Evolutionary conservation across 2,329 filamentous ascomycete species (phyloP), one percentile per base, ranked within the genome.

Genomic region (Neocatenulostroma microsporum): DNA sequence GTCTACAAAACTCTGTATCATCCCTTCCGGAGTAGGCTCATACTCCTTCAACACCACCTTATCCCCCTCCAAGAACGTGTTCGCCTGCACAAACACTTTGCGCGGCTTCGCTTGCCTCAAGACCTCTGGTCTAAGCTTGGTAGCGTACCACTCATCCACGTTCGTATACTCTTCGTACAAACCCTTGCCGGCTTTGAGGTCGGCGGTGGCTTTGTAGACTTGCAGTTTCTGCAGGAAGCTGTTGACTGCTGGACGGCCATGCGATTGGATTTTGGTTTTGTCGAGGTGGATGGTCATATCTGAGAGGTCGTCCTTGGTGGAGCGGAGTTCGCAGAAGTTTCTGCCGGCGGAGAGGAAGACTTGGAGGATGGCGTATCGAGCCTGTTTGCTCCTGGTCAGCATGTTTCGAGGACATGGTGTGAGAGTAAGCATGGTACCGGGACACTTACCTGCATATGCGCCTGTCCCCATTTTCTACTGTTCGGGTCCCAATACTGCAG

Each of bases 401-500:
- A 86, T 93, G 23, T n/a, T 8, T 8, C 23, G n/a, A 24, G 9
- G n/a, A 24, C 23, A n/a, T 24, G 9, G n/a, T 58, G 94, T 87
- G 46, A 83, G 30, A 76, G 27, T 46, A 36, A 36, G 31, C 35
- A 29, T 28, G 30, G 21, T 11, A 9, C 27, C n/a, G 21, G 23
- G 12, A 6, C 12, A 21, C 4, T 21, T 26, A n/a, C 23, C 37
- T 39, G 29, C 35, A 40, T 41, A 33, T 42, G 30, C 3, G 34
- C n/a, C 17, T 94, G 88, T 7, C 88, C 88, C 88, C 88, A 94
- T 66, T 94, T 94, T 48, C 79, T 72, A 51, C 74, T 80, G 66
- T 88, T 88, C 5, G 87, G 87, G 54, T 95, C 87, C 87, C 87
- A 96, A 71, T 91, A 86, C 59, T 96, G 89, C 15, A 96, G 73